Conservation (phyloP, 192 early-diverging fungal species). For the Backusella tarrabulga region DNA sequence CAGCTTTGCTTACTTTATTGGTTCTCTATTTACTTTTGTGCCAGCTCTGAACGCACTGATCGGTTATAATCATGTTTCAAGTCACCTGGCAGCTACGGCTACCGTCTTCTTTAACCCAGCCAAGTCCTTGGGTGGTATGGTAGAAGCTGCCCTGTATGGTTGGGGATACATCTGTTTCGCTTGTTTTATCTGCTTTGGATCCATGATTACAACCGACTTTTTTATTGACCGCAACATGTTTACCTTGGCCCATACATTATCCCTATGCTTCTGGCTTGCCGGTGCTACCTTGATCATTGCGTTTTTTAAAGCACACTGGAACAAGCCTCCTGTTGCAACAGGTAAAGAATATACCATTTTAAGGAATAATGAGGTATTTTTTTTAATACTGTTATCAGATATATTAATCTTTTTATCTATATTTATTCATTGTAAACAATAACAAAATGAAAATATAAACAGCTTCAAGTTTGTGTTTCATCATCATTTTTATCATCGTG, state of each 20-base stretch:
- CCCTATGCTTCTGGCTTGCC: slow-evolving; percentile 47
- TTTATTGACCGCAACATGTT: slow-evolving; percentile 39
- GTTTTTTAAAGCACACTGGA: slow-evolving; percentile 50
- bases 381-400: not conserved
- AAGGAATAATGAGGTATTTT: not conserved
- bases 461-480: slow-evolving; percentile 47
- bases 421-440: not conserved
- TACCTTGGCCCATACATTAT: slow-evolving; percentile 40
- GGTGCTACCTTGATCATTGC: slow-evolving; percentile 51
- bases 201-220: slow-evolving; percentile 47
- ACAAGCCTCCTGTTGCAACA: slow-evolving; percentile 50
- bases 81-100: slow-evolving; percentile 69
- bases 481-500: slow-evolving; percentile 52
- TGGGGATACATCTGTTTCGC: slow-evolving; percentile 45
- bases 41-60: slow-evolving; percentile 48
- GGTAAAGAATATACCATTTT: slow-evolving; percentile 32
- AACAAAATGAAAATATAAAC: not conserved
- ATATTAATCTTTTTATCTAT: not conserved
- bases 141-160: slow-evolving; percentile 44
- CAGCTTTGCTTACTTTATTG: slow-evolving; percentile 63
- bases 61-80: slow-evolving; percentile 54
- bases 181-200: slow-evolving; percentile 38
- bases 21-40: slow-evolving; percentile 65
- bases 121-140: slow-evolving; percentile 65
- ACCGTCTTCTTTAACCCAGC: slow-evolving; percentile 77